Percentiles rank a stretch among this genome's conserved stretches.
phyloP scores from a whole-genome alignment of 371 early-diverging fungal species.

The Mortierella sp. region DNA sequence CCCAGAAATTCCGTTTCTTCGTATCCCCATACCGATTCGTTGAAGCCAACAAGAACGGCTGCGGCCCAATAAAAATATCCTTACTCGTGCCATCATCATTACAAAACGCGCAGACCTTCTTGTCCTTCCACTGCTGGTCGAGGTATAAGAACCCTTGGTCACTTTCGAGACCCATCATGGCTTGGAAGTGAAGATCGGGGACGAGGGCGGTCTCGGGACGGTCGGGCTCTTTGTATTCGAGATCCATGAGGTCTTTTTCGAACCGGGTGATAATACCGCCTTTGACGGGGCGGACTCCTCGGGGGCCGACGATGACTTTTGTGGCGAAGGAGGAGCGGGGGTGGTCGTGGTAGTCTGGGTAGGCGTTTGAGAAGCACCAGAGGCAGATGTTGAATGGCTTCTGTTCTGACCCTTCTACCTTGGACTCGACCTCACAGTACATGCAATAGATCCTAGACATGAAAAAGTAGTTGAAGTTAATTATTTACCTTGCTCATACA shows the following conservation, averaged over 20 bases:
- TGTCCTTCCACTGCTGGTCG: slow-evolving; percentile 66
- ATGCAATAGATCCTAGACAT: slow-evolving; percentile 82
- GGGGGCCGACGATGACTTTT: slow-evolving; percentile 71
- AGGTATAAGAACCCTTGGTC: slow-evolving; percentile 62
- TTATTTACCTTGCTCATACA: too few relatives aligned
- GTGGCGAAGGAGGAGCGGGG: slow-evolving; percentile 84
- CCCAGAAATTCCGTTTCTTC: slow-evolving; percentile 82
- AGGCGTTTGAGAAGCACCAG: slow-evolving; percentile 81
- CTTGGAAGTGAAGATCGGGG: slow-evolving; percentile 25
- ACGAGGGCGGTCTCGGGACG: not conserved
- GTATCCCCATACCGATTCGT: slow-evolving; percentile 61
- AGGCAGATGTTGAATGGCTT: slow-evolving; percentile 46
- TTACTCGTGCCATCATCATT: slow-evolving; percentile 75
- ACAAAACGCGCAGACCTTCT: slow-evolving; percentile 81
- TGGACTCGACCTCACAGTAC: slow-evolving; percentile 82
- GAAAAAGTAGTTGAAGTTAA: not conserved
- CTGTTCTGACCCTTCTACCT: slow-evolving; percentile 35
- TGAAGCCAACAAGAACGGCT: slow-evolving; percentile 61
- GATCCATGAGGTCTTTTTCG: slow-evolving; percentile 73
- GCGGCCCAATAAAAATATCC: slow-evolving; percentile 74
- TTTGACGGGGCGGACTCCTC: slow-evolving; percentile 62
- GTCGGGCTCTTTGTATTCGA: slow-evolving; percentile 36
- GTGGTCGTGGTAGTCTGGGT: slow-evolving; percentile 84
- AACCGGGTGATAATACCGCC: slow-evolving; percentile 74
- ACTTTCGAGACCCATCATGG: slow-evolving; percentile 29